Evolutionary conservation across 495 filamentous ascomycete genomes (phyloP).

Genomic region (Trichoderma erinaceum): DNA sequence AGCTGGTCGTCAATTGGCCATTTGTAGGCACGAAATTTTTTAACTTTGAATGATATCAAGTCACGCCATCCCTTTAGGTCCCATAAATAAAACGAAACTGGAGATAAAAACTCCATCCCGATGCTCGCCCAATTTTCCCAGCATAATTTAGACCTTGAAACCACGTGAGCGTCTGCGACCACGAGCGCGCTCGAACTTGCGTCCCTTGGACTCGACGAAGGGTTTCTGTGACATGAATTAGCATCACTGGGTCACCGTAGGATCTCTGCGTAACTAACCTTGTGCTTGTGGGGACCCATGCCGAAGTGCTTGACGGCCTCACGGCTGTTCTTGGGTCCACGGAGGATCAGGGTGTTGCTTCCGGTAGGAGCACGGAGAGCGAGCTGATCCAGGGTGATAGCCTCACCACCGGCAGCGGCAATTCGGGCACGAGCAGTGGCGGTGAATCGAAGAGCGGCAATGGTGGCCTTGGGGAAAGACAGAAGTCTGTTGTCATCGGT

Average conservation of each 20-base stretch:
- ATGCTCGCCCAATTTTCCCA: conserved; percentile 15
- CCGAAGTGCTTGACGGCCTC: conserved; percentile 99
- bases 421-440: conserved; percentile 91
- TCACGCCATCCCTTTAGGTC: conserved; percentile 32
- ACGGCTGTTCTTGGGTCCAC: conserved; percentile 92
- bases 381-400: conserved; percentile 90
- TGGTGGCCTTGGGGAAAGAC: conserved; percentile 77
- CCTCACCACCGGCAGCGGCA: conserved; percentile 85
- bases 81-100: conserved; percentile 26
- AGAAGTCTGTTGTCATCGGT: conserved; percentile 95
- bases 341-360: conserved; percentile 86
- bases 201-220: conserved; percentile 93
- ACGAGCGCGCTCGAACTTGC: conserved; percentile 98
- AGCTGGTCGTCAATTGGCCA: conserved; percentile 10
- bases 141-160: conserved; percentile 89
- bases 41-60: conserved; percentile 25
- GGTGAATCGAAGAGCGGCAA: conserved; percentile 93
- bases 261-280: conserved; percentile 47
- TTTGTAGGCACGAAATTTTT: conserved; percentile 8
- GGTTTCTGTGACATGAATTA: conserved; percentile 61
- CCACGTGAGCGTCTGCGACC: conserved; percentile 90
- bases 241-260: neutral
- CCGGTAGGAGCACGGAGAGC: conserved; percentile 89
- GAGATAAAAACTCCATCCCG: conserved; percentile 20
- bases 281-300: conserved; percentile 92